Evolutionary conservation across 176 grass and related monocot genomes (phyloP).

Genomic region (Zea luxurians): DNA sequence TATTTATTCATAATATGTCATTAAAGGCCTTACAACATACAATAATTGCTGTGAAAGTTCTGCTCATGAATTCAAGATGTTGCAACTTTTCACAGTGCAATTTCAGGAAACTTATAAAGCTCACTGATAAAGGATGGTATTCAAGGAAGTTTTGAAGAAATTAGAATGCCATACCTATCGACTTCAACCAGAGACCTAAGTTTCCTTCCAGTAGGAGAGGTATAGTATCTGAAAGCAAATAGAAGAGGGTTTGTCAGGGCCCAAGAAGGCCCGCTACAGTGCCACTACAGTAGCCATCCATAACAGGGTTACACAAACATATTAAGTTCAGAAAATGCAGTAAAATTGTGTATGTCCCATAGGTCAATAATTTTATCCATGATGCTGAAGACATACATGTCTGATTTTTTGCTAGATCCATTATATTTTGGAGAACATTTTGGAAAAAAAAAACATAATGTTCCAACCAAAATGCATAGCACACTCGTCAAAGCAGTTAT

Average conservation of each 20-base stretch:
- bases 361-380: neutral
- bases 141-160: constrained; percentile 4
- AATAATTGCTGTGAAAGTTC: neutral
- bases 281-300: no score
- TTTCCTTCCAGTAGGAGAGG: constrained; percentile 69
- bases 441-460: neutral
- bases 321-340: constrained; percentile 17
- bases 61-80: constrained; percentile 2
- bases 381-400: neutral
- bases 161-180: constrained; percentile 48
- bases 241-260: neutral
- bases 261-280: no score
- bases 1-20: constrained; percentile 19
- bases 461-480: neutral
- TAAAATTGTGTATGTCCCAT: constrained; percentile 11
- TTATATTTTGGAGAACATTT: neutral
- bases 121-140: constrained; percentile 18
- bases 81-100: neutral
- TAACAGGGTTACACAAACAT: neutral
- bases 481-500: neutral
- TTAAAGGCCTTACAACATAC: constrained; percentile 13
- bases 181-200: constrained; percentile 74
- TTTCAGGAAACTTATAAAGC: constrained; percentile 6
- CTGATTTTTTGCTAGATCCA: neutral
- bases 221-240: constrained; percentile 68